phyloP scores from a whole-genome alignment of 192 early-diverging fungal genomes.

The Coemansia aciculifera region DNA sequence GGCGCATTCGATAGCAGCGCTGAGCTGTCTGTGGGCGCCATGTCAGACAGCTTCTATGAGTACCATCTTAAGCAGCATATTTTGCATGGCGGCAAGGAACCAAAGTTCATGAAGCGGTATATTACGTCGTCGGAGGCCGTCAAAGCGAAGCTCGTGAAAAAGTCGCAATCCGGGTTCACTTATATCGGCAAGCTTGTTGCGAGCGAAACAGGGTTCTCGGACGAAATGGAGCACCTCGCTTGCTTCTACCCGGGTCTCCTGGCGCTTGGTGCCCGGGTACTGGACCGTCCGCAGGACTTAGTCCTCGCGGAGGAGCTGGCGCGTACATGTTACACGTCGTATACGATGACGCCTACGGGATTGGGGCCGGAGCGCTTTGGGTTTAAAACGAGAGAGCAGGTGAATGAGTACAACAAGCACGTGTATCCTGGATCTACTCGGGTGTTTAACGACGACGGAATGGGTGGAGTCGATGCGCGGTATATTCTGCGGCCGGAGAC shows the following conservation, averaged over 20 bases:
- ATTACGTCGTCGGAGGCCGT: conserved; percentile 64
- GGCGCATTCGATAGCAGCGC: conserved; percentile 18
- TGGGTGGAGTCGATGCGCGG: not conserved
- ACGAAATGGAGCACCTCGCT: conserved; percentile 92
- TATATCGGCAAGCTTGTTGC: conserved; percentile 23
- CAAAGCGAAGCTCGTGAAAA: conserved; percentile 46
- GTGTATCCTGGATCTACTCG: not conserved
- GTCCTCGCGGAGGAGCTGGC: conserved; percentile 76
- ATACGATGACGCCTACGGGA: conserved; percentile 71
- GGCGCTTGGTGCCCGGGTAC: conserved; percentile 65
- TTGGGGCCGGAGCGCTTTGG: conserved; percentile 77
- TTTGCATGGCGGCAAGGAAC: conserved; percentile 63
- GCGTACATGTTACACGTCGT: conserved; percentile 75
- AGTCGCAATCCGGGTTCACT: not conserved
- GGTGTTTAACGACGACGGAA: conserved; percentile 4
- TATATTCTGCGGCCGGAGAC: conserved; percentile 87
- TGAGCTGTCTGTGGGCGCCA: conserved; percentile 73
- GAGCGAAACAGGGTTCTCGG: conserved; percentile 16
- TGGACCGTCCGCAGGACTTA: conserved; percentile 63
- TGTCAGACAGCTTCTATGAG: conserved; percentile 94
- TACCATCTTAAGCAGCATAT: conserved; percentile 91
- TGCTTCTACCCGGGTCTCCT: conserved; percentile 89
- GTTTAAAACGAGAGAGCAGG: not conserved
- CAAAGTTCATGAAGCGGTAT: conserved; percentile 68
- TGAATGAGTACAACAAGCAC: not conserved